Conservation (phyloP, 2,329 filamentous ascomycete species). For the Fusarium pseudoanthophilum region DNA sequence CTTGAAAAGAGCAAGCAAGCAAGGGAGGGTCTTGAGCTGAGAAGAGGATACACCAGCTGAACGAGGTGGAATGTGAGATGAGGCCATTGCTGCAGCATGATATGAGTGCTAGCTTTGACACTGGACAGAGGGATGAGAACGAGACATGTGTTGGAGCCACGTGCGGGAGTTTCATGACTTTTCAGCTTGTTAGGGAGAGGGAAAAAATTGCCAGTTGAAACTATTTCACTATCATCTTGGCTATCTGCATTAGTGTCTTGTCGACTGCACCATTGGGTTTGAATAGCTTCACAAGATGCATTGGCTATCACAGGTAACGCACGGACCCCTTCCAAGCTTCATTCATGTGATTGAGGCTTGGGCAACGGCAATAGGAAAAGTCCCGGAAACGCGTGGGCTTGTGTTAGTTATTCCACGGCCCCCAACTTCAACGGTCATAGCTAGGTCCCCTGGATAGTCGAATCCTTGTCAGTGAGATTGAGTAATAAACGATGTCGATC, state of each 20-base stretch:
- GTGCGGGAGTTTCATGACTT: conserved; percentile 13
- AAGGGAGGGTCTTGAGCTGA: conserved; percentile 4
- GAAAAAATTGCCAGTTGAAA: background rate
- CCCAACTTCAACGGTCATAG: conserved; percentile 16
- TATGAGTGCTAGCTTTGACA: background rate
- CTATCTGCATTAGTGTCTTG: background rate
- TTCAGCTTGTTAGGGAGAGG: background rate
- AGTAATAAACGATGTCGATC: conserved; percentile 29
- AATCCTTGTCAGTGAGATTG: conserved; percentile 23
- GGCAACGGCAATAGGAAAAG: background rate
- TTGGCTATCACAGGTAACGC: background rate
- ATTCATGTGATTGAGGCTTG: conserved; percentile 9
- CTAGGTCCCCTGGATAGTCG: conserved; percentile 4
- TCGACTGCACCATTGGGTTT: background rate
- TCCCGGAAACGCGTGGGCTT: background rate
- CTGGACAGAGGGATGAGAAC: background rate
- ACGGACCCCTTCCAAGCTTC: background rate
- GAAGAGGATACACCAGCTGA: conserved; percentile 6
- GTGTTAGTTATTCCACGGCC: background rate
- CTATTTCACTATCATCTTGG: background rate
- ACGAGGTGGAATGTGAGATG: background rate
- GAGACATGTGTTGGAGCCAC: conserved; percentile 12
- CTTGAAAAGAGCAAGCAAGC: background rate
- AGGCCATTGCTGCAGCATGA: background rate
- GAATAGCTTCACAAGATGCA: conserved; percentile 5